Evolutionary conservation across 371 early-diverging fungal species (phyloP).

Genomic region (Mucor circinelloides): DNA sequence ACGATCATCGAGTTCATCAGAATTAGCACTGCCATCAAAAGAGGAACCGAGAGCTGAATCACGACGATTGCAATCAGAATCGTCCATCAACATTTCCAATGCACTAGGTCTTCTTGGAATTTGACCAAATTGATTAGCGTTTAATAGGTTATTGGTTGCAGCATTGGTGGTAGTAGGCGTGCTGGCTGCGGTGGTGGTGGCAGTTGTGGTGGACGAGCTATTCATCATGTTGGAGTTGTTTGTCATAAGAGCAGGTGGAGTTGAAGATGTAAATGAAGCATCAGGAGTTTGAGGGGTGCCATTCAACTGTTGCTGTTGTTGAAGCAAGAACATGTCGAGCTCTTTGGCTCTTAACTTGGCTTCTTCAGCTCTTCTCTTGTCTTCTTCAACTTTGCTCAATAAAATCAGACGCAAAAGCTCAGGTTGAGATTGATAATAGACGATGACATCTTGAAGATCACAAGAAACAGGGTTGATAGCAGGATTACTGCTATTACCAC

Average conservation of each 20-base stretch:
- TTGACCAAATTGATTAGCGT: slow-evolving; percentile 9
- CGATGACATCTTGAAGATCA: slow-evolving; percentile 58
- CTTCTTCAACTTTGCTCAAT: slow-evolving; percentile 66
- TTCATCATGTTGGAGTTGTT: background rate
- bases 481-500: slow-evolving; percentile 5
- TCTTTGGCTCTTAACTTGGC: slow-evolving; percentile 51
- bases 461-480: slow-evolving; percentile 24
- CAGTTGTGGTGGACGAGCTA: background rate
- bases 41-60: slow-evolving; percentile 32
- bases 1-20: slow-evolving; percentile 21
- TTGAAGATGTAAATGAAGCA: background rate
- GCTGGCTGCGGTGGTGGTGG: background rate
- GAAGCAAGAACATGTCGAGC: slow-evolving; percentile 39
- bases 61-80: slow-evolving; percentile 19
- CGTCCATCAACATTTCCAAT: slow-evolving; percentile 20
- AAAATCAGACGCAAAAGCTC: slow-evolving; percentile 63
- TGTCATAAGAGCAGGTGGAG: background rate
- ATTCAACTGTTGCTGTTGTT: slow-evolving; percentile 34
- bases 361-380: slow-evolving; percentile 58
- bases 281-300: slow-evolving; percentile 17
- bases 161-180: background rate
- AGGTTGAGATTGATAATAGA: slow-evolving; percentile 60
- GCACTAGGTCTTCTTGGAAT: slow-evolving; percentile 18
- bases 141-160: background rate
- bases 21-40: slow-evolving; percentile 29